Base-by-base conservation (phyloP, 768 basidiomycete species). In the Melanogaster broomeanus region DNA sequence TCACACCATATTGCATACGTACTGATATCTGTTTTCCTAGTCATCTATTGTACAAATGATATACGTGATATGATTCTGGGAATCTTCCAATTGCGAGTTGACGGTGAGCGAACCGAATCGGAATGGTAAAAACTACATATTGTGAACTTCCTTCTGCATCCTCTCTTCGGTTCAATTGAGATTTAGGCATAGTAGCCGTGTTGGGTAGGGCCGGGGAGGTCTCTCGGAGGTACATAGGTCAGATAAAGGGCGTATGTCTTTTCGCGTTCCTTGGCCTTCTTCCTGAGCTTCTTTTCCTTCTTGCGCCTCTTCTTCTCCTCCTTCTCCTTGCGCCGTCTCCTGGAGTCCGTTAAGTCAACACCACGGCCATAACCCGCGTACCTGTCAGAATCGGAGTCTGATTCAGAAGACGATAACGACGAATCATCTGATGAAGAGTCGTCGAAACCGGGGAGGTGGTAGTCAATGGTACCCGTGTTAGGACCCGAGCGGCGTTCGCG, bases 401-500 rank as follows among this genome's bases (percentile, higher is more conserved):
- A 72, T 25, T 70, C 65, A 7, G 77, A 78, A 4, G 74, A 72
- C 19, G 66, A 70, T 2, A 63, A 64, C 6, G 74, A 73, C 6
- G 72, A 71, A 16, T 74, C 73, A 30, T 68, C 68, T 1, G 73
- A 73, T 30, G 72, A 67, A 34, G 69, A 61, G 46, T 75, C 73
- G 37, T 77, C 72, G n/a, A 75, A 70, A 19, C 67, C 64, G n/a
- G 80, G 78, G 31, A 85, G 71, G 44, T 77, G 71, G 47, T 74
- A 70, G 58, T 90, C 88, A 33, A 81, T 56, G 1, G 70, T 59
- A 39, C 88, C 88, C 0, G 73, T 71, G 27, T 69, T 70, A 6
- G 74, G 73, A 3, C 90, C 90, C n/a, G 88, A 84, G 55, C 87
- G 84, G 31, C 88, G 81, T 67, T 90, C 84, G 42, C 78, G 81